Conservation (phyloP, 2,329 filamentous ascomycete genomes). For the Pestalotiopsis sp. region DNA sequence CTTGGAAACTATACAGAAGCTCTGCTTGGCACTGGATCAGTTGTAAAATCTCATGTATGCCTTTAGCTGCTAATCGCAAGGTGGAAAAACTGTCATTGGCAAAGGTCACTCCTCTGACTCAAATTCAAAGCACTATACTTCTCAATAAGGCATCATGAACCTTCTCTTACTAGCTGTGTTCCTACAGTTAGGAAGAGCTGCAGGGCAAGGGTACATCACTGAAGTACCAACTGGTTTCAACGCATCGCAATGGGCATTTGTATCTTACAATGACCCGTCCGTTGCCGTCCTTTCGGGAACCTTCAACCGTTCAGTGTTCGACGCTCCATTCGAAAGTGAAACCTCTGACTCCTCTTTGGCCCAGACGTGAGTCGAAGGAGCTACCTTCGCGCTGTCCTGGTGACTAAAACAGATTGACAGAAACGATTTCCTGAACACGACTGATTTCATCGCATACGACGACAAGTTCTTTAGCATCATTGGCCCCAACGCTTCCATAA, state of each 20-base stretch:
- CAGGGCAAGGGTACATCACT: neutral
- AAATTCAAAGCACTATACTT: no score
- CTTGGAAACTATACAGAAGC: no score
- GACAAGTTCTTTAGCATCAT: slow-evolving; percentile 5
- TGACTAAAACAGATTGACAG: neutral
- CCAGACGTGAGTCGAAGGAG: neutral
- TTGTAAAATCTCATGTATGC: no score
- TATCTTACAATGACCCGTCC: neutral
- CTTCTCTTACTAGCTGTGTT: neutral
- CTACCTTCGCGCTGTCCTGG: neutral
- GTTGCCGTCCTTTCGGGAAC: neutral
- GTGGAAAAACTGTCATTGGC: no score
- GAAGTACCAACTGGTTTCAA: neutral
- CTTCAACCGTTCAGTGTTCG: neutral
- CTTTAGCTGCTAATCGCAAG: no score
- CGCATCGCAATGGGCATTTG: neutral
- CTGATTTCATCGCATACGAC: slow-evolving; percentile 8
- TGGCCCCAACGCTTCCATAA: neutral
- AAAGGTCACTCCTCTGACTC: no score
- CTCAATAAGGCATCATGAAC: neutral
- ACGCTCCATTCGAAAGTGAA: neutral
- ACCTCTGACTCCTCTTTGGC: neutral
- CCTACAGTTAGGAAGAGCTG: neutral
- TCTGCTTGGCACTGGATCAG: no score
- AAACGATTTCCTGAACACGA: neutral